A percentile compares a stretch with the other conserved stretches of the same genome.
These are phyloP conservation scores for Ceratocystis huliohia DNA, from an alignment of 2,329 filamentous ascomycete species.

Conservation along the genomic window DNA sequence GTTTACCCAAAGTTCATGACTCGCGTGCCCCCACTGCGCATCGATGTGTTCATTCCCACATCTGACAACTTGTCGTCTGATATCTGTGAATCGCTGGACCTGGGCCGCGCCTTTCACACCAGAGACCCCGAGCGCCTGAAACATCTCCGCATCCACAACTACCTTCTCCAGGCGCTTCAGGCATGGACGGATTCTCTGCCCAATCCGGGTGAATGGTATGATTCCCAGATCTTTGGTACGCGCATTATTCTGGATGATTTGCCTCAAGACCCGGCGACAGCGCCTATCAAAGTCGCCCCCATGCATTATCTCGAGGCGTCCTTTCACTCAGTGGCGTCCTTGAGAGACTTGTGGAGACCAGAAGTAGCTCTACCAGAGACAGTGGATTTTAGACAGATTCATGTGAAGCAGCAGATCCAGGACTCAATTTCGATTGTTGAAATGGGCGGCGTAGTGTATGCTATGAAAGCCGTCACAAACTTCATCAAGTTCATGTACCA, in stretches of 20 bases:
- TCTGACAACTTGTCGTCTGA: constrained; percentile 31
- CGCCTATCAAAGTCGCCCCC: constrained; percentile 35
- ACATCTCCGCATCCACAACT: constrained; percentile 39
- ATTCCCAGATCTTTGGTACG: constrained; percentile 43
- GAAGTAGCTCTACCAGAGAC: constrained; percentile 33
- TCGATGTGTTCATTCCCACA: constrained; percentile 47
- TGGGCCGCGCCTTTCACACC: constrained; percentile 43
- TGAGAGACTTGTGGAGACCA: constrained; percentile 35
- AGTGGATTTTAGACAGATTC: constrained; percentile 39
- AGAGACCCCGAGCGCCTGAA: constrained; percentile 38
- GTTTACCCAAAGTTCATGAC: constrained; percentile 40
- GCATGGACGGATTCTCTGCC: constrained; percentile 33
- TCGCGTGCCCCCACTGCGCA: constrained; percentile 37
- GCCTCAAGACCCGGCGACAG: constrained; percentile 35
- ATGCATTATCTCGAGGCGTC: constrained; percentile 43
- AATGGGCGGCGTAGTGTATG: constrained; percentile 33
- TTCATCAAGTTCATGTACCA: constrained; percentile 49
- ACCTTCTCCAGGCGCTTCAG: constrained; percentile 43
- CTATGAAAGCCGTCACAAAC: constrained; percentile 47
- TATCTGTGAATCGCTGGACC: constrained; percentile 36
- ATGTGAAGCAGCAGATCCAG: constrained; percentile 41
- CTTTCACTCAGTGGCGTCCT: constrained; percentile 33
- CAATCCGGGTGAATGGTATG: constrained; percentile 31
- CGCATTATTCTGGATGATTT: constrained; percentile 43
- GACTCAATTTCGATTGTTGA: constrained; percentile 47